Evolutionary conservation across 768 basidiomycete species (phyloP), one percentile per base, ranked within the genome.

Genomic region (Boletus tylopilopsis): DNA sequence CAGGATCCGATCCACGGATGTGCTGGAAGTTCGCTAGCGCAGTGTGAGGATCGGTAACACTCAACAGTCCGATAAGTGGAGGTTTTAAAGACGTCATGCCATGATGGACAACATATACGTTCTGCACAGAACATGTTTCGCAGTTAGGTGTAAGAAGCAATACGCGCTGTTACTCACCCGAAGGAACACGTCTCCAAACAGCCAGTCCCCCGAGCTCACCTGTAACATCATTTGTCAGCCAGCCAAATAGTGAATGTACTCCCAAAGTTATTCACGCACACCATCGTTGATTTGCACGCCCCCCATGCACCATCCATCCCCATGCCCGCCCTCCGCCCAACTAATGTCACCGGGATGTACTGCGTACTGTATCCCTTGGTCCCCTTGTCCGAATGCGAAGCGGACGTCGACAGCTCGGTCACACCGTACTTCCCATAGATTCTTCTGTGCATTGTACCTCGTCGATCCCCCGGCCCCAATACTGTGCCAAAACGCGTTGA

Each of bases 171-270:
- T 23, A 67, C 72, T 47, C 50, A 77, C 80, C 55, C 81, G 71
- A 47, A 84, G 69, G 49, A 81, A 82, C 16, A 73, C 69, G 45
- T 80, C 80, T n/a, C 80, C 81, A 18, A 82, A 69, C 6, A 84
- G 67, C 80, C 80, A 84, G 63, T 84, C 82, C 5, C 75, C 79
- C 12, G 78, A 76, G 54, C 72, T 69, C n/a, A 79, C 69, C 76
- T 78, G 51, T 23, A 23, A 25, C 4, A 12, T 29, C 19, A 21
- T 64, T 16, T 36, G n/a, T 19, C 25, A 34, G 33, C 33, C n/a
- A n/a, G 33, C 25, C 12, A 15, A 35, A 27, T 15, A 22, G 1
- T 15, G 1, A 32, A 11, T 16, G 7, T 19, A 19, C 24, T n/a
- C 34, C 27, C 33, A 12, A 6, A 34, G 13, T 34, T 13, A 34